A percentile compares a stretch with the other conserved stretches of the same genome.
phyloP scores from a whole-genome alignment of 192 early-diverging fungal genomes.

The Coemansia sp. region DNA sequence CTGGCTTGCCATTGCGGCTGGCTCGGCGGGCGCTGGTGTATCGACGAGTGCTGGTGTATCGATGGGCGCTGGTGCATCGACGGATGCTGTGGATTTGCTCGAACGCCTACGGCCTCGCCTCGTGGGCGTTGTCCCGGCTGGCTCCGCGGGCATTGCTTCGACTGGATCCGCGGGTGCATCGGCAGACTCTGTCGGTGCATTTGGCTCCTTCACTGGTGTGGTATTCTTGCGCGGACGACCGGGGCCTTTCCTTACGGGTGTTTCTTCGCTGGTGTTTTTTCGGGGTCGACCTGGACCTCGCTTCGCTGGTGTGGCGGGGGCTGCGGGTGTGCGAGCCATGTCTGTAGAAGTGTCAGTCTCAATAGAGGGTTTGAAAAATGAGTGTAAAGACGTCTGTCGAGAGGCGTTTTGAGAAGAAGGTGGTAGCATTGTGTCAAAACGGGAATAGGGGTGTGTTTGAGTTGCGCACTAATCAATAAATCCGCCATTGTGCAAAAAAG shows the following conservation, averaged over 20 bases:
- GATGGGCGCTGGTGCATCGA: neutral
- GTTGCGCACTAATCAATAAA: neutral
- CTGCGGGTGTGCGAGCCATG: neutral
- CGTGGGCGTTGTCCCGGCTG: neutral
- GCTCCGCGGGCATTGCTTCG: neutral
- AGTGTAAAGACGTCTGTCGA: neutral
- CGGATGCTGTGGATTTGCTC: neutral
- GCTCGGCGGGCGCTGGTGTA: neutral
- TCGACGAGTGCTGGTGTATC: neutral
- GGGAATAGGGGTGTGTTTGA: neutral
- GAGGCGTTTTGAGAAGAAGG: neutral
- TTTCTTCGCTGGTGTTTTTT: neutral
- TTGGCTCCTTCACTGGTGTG: neutral
- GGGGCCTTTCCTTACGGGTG: neutral
- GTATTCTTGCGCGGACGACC: neutral
- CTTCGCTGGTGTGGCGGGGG: neutral
- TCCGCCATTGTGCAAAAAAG: neutral
- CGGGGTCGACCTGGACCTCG: slow-evolving; percentile 11
- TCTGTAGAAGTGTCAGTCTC: neutral
- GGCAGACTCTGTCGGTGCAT: too few relatives aligned
- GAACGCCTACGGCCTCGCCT: neutral
- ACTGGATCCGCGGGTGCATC: neutral
- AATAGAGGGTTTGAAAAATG: neutral
- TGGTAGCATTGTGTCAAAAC: neutral
- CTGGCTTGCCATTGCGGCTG: neutral